phyloP scores from a whole-genome alignment of 768 basidiomycete species.

The Russula sp. region DNA sequence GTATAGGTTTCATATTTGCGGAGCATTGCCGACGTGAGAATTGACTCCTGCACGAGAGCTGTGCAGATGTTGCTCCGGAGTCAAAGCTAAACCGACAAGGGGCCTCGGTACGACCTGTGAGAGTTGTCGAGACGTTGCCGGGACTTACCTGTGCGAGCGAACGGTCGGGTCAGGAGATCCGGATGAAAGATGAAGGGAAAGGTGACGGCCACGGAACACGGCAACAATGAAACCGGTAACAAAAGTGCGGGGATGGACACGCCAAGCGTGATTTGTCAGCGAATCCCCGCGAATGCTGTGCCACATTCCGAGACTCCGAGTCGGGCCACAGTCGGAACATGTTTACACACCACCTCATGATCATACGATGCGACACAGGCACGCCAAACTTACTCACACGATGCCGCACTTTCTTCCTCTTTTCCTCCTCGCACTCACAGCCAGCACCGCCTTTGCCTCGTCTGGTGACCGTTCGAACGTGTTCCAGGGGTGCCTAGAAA shows the following conservation, averaged over 20 bases:
- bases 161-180: neutral
- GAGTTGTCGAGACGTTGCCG: neutral
- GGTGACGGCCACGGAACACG: neutral
- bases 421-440: neutral
- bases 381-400: neutral
- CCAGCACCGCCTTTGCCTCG: slow-evolving; percentile 19
- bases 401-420: slow-evolving; percentile 17
- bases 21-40: slow-evolving; percentile 20
- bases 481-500: slow-evolving; percentile 34
- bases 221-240: too few relatives aligned
- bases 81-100: neutral
- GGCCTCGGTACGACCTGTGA: neutral
- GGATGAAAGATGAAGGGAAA: neutral
- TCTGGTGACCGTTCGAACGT: slow-evolving; percentile 33
- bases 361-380: neutral
- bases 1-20: slow-evolving; percentile 35
- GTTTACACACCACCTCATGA: neutral
- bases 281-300: neutral
- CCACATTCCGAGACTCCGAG: neutral
- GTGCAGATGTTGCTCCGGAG: neutral
- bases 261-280: neutral
- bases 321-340: neutral
- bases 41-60: neutral
- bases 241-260: too few relatives aligned
- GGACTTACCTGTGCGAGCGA: neutral